Evolutionary conservation across 169 alveolate genomes (phyloP).

Genomic region (Eimeria sp.): DNA sequence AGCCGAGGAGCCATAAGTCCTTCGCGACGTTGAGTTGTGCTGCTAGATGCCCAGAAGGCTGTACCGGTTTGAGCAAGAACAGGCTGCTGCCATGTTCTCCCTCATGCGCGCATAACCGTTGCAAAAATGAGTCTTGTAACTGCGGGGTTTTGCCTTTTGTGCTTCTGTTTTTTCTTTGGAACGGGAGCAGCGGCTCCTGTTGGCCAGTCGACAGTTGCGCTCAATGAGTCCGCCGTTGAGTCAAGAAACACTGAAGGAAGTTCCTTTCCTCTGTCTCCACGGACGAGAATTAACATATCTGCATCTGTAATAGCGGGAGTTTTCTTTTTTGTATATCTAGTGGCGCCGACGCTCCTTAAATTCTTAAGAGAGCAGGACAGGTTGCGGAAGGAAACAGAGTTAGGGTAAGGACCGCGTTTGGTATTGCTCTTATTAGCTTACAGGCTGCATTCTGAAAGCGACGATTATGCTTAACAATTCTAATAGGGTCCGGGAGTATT

Average conservation of each 20-base stretch:
- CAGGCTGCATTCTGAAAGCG: not conserved
- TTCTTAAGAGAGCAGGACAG: not conserved
- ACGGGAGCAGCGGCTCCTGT: constrained; percentile 40
- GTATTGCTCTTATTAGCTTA: not conserved
- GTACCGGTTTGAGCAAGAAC: not conserved
- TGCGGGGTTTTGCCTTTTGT: too few relatives aligned
- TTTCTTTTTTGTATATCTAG: not conserved
- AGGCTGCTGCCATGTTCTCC: not conserved
- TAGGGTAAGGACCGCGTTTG: not conserved
- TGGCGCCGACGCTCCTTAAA: constrained; percentile 19
- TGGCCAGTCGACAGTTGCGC: not conserved
- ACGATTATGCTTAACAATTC: too few relatives aligned
- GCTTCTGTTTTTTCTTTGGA: not conserved
- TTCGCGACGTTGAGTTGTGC: not conserved
- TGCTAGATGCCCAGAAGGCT: not conserved
- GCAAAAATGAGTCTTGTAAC: not conserved
- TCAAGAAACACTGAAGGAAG: constrained; percentile 22
- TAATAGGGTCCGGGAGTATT: too few relatives aligned
- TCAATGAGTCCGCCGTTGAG: not conserved
- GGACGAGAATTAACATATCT: not conserved
- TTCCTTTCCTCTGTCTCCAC: constrained; percentile 3
- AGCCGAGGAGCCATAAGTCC: not conserved
- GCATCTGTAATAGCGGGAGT: not conserved
- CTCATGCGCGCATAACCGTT: not conserved
- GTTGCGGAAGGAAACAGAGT: not conserved